Evolutionary conservation across 192 early-diverging fungal species (phyloP), one percentile per base, ranked within the genome.

Genomic region (Spizellomyces sp.): DNA sequence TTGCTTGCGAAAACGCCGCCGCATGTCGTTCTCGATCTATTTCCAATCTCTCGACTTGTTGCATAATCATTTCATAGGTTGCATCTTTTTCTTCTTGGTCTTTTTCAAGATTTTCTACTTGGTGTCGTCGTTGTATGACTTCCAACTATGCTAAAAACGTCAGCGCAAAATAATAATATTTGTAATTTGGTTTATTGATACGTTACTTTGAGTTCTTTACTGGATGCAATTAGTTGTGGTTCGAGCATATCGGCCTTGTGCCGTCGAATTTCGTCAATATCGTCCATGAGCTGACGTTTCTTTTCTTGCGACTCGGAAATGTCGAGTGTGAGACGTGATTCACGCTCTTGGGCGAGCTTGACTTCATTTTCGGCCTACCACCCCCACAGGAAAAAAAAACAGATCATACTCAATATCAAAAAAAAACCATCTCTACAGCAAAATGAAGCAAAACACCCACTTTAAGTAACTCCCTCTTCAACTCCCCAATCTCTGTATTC

Each of bases 201-300:
- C 0, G 5, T 19, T 79, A 85, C 80, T 66, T 87, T 88, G 27
- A 88, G 69, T 55, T 88, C 87, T 64, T 88, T 88, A 27, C 83
- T 88, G 8, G 84, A 80, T 7, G 79, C 80, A 58, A 88, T 83
- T 54, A 88, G 70, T 61, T 88, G 85, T 9, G 87, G 87, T 42
- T 88, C 87, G 41, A 88, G 78, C 87, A 88, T 87, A 73, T 88
- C 87, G 5, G 83, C 79, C 72, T 88, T 87, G 71, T 88, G 87
- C 47, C 80, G 74, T 61, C 86, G 64, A 46, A 88, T 87, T 63
- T 88, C 87, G 22, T 88, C 87, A 69, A 88, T 88, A 48, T 87
- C 86, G 15, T 80, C 73, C 47, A 71, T 64, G 15, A 87, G 70
- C 9, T 79, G 73, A 8, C 67, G 45, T 62, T 80, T 80, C 59